Evolutionary conservation across 345 rosid species (phyloP).

Genomic region (Lenwebbia sp.): DNA sequence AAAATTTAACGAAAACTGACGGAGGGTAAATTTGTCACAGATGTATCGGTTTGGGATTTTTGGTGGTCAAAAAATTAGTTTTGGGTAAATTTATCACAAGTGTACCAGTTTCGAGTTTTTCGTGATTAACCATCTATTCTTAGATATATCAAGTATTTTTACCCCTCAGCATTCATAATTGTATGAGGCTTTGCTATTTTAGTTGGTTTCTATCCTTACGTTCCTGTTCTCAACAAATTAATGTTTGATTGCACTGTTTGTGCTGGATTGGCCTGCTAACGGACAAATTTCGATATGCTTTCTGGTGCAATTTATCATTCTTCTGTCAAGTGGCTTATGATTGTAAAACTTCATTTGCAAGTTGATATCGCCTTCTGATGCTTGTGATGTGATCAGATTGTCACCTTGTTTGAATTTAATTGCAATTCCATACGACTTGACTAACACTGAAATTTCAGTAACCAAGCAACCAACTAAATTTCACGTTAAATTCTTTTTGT

Average conservation of each 20-base stretch:
- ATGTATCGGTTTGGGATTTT: no score
- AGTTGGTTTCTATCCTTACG: not conserved
- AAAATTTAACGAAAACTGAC: no score
- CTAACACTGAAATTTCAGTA: not conserved
- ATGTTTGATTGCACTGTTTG: not conserved
- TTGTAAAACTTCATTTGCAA: not conserved
- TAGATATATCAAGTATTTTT: no score
- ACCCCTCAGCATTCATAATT: not conserved
- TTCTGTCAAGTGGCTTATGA: not conserved
- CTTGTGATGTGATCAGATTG: not conserved
- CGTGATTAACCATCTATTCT: not conserved
- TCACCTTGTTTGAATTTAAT: not conserved
- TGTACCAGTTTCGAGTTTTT: no score
- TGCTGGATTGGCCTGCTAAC: not conserved
- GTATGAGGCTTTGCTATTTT: not conserved
- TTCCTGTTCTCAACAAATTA: not conserved
- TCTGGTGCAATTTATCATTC: not conserved
- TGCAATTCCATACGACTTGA: not conserved
- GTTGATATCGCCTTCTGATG: not conserved
- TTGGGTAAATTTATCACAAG: no score
- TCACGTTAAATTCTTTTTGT: not conserved
- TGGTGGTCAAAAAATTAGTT: no score
- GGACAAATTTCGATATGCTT: not conserved
- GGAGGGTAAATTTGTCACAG: no score
- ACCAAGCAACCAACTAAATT: not conserved